Evolutionary conservation across 2,329 filamentous ascomycete genomes (phyloP), one percentile per base, ranked within the genome.

Genomic region (Kalmusia sp.): DNA sequence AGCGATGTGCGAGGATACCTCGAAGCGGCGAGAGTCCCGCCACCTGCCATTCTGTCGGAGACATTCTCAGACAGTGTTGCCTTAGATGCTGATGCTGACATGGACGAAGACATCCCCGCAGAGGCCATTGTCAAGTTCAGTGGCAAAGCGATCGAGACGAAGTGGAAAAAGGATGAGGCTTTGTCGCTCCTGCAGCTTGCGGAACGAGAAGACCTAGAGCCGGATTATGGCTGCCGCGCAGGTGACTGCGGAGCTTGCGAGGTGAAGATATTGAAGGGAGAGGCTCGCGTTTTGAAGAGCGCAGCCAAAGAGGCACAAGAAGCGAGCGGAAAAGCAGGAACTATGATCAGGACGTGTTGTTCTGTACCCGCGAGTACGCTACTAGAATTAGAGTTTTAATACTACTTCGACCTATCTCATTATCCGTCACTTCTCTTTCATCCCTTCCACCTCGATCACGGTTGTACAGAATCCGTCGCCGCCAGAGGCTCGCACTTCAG

Each of bases 341-440:
- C 15, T 41, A 49, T 49, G 31, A 33, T 50, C 3, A 30, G 39
- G 22, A 35, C 24, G 17, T 50, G 48, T 21, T 43, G 22, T 8
- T 21, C 48, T 19, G 34, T 50, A 27, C 48, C 48, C 31, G 22
- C 27, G 25, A 43, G 37, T 24, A 22, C 11, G 19, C 24, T 50
- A n/a, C 7, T 50, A 22, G 48, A 50, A 19, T 25, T 50, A 35
- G 48, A 50, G 17, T 50, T 50, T 44, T 43, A 50, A 15, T 35
- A 35, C 21, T 25, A 35, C 19, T 27, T 19, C 27, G 7, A 28
- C 27, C 6, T n/a, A n/a, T 37, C 34, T n/a, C 14, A 15, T 3
- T n/a, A 37, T 7, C 6, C 19, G 34, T 7, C 7, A 37, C 34
- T 21, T n/a, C n/a, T n/a, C 19, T 37, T 37, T 37, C 6, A n/a